phyloP scores from a whole-genome alignment of 2,329 filamentous ascomycete genomes.

The Lachnellula cervina region DNA sequence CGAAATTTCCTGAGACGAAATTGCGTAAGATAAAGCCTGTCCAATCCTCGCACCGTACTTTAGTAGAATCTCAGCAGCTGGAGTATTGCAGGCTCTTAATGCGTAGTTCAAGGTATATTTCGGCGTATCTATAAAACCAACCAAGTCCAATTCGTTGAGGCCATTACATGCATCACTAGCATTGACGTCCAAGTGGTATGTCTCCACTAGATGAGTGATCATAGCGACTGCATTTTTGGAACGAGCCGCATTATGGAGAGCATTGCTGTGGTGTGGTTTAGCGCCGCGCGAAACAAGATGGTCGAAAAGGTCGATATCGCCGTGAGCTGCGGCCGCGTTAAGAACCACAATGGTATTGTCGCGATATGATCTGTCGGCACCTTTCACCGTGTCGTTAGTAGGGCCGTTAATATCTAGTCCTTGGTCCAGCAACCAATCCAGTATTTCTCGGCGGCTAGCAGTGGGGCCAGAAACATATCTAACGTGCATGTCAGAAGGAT shows the following conservation, averaged over 20 bases:
- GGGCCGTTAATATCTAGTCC: slow-evolving; percentile 7
- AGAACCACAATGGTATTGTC: slow-evolving; percentile 8
- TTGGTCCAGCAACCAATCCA: slow-evolving; percentile 10
- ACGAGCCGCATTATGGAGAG: background rate
- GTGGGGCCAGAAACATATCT: background rate
- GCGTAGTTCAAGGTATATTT: background rate
- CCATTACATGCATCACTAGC: background rate
- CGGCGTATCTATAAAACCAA: too few species aligned
- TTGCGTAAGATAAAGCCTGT: background rate
- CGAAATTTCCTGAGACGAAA: background rate
- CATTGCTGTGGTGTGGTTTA: slow-evolving; percentile 1
- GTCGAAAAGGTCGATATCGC: slow-evolving; percentile 9
- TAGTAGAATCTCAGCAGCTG: slow-evolving; percentile 1
- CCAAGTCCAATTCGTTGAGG: background rate
- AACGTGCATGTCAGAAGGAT: background rate
- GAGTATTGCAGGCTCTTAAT: background rate
- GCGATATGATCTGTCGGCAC: background rate
- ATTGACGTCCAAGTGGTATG: slow-evolving; percentile 7
- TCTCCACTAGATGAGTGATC: slow-evolving; percentile 7
- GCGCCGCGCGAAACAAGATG: slow-evolving; percentile 7
- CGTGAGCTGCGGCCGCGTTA: slow-evolving; percentile 2
- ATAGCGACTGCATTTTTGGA: slow-evolving; percentile 4
- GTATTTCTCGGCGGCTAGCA: background rate
- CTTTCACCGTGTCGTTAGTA: background rate
- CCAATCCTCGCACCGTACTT: background rate